phyloP scores from a whole-genome alignment of 2,329 filamentous ascomycete genomes.

The Calcarisporium arbuscula region DNA sequence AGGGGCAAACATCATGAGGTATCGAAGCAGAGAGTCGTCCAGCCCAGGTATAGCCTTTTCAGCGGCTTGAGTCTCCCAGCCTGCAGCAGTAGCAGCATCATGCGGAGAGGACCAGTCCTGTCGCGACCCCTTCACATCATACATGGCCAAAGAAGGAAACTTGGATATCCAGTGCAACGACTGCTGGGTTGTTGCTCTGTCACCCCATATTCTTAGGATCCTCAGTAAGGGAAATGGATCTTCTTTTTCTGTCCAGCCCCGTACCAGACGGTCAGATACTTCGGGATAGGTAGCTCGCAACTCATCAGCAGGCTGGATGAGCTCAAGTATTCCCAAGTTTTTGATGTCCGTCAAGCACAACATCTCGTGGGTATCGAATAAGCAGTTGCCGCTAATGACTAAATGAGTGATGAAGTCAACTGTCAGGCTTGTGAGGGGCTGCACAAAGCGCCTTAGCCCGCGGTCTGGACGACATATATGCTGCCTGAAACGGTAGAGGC shows the following conservation, averaged over 20 bases:
- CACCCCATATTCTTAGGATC: slow-evolving; percentile 39
- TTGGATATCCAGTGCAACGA: slow-evolving; percentile 34
- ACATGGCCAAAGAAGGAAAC: slow-evolving; percentile 39
- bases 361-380: slow-evolving; percentile 31
- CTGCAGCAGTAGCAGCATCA: slow-evolving; percentile 17
- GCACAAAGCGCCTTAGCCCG: slow-evolving; percentile 28
- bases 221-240: slow-evolving; percentile 41
- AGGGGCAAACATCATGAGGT: slow-evolving; percentile 28
- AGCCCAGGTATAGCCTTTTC: slow-evolving; percentile 15
- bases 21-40: slow-evolving; percentile 26
- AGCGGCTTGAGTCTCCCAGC: slow-evolving; percentile 32
- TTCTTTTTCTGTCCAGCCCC: slow-evolving; percentile 35
- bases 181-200: slow-evolving; percentile 28
- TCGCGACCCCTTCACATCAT: slow-evolving; percentile 32
- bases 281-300: slow-evolving; percentile 24
- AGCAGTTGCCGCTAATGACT: slow-evolving; percentile 29
- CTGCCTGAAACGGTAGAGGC: slow-evolving; percentile 31
- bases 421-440: slow-evolving; percentile 28
- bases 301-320: slow-evolving; percentile 32
- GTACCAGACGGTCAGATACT: slow-evolving; percentile 38
- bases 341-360: slow-evolving; percentile 33
- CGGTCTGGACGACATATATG: slow-evolving; percentile 30
- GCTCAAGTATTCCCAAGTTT: slow-evolving; percentile 42
- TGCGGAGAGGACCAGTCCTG: slow-evolving; percentile 28
- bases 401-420: slow-evolving; percentile 36